A percentile compares a stretch with the other conserved stretches of the same genome.
Conservation (phyloP, 2,329 filamentous ascomycete genomes). For the Talaromyces pinophilus region DNA sequence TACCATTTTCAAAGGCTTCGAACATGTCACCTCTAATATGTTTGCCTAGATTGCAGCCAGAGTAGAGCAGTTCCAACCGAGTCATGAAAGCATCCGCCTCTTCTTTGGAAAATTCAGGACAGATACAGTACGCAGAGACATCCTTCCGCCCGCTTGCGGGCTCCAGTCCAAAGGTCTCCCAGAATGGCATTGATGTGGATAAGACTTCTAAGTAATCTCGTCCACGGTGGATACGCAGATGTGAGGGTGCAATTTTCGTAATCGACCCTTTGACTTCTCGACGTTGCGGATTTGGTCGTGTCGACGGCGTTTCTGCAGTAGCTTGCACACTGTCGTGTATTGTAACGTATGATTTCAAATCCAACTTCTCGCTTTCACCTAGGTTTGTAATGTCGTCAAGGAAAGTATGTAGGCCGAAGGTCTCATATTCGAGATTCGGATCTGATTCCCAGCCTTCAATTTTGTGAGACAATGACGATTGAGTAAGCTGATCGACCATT, state of each 20-base stretch:
- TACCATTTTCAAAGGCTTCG: conserved; percentile 41
- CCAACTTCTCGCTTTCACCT: conserved; percentile 36
- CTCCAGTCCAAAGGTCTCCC: conserved; percentile 61
- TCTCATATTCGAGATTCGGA: conserved; percentile 33
- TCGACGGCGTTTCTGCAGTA: conserved; percentile 19
- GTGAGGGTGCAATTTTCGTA: conserved; percentile 51
- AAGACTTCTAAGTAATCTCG: conserved; percentile 57
- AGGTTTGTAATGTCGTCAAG: conserved; percentile 34
- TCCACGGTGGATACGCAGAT: conserved; percentile 57
- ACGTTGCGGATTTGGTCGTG: conserved; percentile 29
- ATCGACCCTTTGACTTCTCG: conserved; percentile 40
- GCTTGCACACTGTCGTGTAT: conserved; percentile 33
- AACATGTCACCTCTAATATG: conserved; percentile 49
- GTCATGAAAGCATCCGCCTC: conserved; percentile 55
- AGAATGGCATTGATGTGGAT: conserved; percentile 59
- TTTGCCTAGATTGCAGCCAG: conserved; percentile 58
- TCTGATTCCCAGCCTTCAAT: conserved; percentile 33
- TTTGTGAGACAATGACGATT: conserved; percentile 45
- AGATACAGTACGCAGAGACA: conserved; percentile 59
- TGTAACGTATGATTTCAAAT: conserved; percentile 40
- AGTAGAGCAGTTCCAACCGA: conserved; percentile 57
- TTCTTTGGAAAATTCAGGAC: conserved; percentile 51
- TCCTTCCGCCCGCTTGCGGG: conserved; percentile 59
- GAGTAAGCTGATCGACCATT: conserved; percentile 46
- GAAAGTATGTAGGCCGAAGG: conserved; percentile 28